Evolutionary conservation across 2,329 filamentous ascomycete genomes (phyloP).

Genomic region (Talaromyces sp.): DNA sequence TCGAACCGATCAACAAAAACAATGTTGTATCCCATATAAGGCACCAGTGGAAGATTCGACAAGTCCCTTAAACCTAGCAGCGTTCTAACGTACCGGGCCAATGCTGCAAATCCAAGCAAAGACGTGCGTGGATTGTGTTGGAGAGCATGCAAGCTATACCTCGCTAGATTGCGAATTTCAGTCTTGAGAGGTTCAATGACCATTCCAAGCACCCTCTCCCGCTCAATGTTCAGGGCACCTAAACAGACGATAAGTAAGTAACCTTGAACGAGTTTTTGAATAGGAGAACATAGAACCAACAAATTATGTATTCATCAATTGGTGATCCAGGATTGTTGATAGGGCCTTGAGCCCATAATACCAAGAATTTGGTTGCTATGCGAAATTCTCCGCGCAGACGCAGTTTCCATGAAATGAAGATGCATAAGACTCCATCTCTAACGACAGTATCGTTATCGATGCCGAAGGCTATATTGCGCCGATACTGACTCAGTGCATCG

Average conservation of each 20-base stretch:
- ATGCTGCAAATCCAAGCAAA: not conserved
- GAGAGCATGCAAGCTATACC: not conserved
- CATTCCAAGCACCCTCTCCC: not conserved
- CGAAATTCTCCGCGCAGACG: not conserved
- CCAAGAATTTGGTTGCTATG: not conserved
- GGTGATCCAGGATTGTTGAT: not conserved
- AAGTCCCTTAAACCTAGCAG: not conserved
- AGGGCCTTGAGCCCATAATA: not conserved
- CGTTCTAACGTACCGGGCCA: not conserved
- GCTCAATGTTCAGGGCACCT: not conserved
- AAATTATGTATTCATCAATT: not conserved
- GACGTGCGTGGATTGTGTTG: not conserved
- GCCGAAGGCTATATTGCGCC: not conserved
- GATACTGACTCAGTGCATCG: not conserved
- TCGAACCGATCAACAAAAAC: not conserved
- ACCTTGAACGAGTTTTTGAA: not conserved
- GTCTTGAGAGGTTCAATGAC: not conserved
- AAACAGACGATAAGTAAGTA: not conserved
- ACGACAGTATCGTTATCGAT: not conserved
- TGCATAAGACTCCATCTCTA: not conserved
- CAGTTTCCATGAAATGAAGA: not conserved
- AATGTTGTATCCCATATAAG: not conserved
- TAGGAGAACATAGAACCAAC: not conserved
- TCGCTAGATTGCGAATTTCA: not conserved
- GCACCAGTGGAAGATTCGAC: not conserved